A percentile compares a stretch with the other conserved stretches of the same genome.
Conservation (phyloP, 2,329 filamentous ascomycete species). For the Cordyceps tenuipes region DNA sequence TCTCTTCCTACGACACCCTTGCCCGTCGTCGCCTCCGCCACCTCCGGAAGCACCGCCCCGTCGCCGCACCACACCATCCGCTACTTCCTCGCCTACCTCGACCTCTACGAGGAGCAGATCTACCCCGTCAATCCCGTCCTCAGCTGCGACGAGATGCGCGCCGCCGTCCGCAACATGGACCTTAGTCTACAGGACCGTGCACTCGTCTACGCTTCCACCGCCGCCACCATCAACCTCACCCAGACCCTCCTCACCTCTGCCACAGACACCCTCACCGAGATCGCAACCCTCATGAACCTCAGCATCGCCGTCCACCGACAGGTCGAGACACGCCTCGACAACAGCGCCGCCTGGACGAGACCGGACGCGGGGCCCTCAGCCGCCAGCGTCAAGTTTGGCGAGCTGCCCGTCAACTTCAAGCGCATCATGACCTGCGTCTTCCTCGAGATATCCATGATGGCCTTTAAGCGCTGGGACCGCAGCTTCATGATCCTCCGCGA, state of each 20-base stretch:
- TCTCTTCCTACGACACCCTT: neutral
- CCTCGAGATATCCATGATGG: slow-evolving; percentile 44
- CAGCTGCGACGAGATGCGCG: slow-evolving; percentile 22
- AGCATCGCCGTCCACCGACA: slow-evolving; percentile 20
- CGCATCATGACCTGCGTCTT: slow-evolving; percentile 44
- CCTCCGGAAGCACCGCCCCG: slow-evolving; percentile 4
- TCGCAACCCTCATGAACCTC: slow-evolving; percentile 17
- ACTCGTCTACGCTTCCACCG: slow-evolving; percentile 28
- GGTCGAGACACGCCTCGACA: slow-evolving; percentile 22
- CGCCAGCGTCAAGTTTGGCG: slow-evolving; percentile 28
- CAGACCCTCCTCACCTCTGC: slow-evolving; percentile 22
- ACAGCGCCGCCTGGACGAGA: slow-evolving; percentile 3
- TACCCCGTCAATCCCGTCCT: slow-evolving; percentile 31
- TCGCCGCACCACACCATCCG: slow-evolving; percentile 18
- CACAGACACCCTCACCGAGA: slow-evolving; percentile 22
- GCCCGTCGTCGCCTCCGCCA: neutral
- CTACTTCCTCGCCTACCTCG: slow-evolving; percentile 27
- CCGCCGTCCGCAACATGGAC: slow-evolving; percentile 26
- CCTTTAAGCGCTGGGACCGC: slow-evolving; percentile 37
- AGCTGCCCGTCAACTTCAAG: slow-evolving; percentile 34
- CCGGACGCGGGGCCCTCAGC: slow-evolving; percentile 14
- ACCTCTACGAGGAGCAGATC: slow-evolving; percentile 27
- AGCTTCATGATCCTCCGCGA: slow-evolving; percentile 44
- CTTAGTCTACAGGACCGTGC: slow-evolving; percentile 25
- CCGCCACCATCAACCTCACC: slow-evolving; percentile 29